phyloP scores from a whole-genome alignment of 2,329 filamentous ascomycete species.

The Neopestalotiopsis rosae region DNA sequence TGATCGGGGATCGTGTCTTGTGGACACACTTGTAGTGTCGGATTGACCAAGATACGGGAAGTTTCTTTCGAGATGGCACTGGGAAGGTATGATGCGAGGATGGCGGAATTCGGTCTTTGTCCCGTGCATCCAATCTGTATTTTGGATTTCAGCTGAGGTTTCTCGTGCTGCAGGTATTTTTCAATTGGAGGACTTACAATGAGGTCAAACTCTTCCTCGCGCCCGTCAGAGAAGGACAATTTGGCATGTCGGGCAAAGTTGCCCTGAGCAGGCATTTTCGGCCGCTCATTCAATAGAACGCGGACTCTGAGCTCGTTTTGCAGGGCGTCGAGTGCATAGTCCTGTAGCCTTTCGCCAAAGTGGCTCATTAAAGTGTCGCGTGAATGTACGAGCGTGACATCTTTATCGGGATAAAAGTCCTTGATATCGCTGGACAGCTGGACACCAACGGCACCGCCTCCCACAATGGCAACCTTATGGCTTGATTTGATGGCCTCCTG shows the following conservation, averaged over 20 bases:
- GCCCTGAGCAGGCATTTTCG: not conserved
- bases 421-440: constrained; percentile 55
- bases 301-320: not conserved
- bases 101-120: constrained; percentile 30
- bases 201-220: constrained; percentile 42
- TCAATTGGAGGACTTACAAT: constrained; percentile 33
- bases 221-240: constrained; percentile 38
- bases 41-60: constrained; percentile 42
- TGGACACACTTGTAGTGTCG: constrained; percentile 50
- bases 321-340: not conserved
- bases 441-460: constrained; percentile 55
- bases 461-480: constrained; percentile 40
- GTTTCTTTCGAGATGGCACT: constrained; percentile 21
- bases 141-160: not conserved
- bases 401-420: constrained; percentile 49
- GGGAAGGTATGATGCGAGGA: constrained; percentile 16
- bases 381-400: constrained; percentile 54
- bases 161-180: no score
- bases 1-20: constrained; percentile 24
- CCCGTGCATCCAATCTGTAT: constrained; percentile 48
- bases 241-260: constrained; percentile 22
- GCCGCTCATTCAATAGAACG: constrained; percentile 2
- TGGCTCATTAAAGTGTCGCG: constrained; percentile 43
- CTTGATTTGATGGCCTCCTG: constrained; percentile 29
- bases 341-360: constrained; percentile 39